Percentiles rank a stretch among this genome's conserved stretches.
phyloP scores from a whole-genome alignment of 2,329 filamentous ascomycete species.

The Drechslerella stenobrocha region DNA sequence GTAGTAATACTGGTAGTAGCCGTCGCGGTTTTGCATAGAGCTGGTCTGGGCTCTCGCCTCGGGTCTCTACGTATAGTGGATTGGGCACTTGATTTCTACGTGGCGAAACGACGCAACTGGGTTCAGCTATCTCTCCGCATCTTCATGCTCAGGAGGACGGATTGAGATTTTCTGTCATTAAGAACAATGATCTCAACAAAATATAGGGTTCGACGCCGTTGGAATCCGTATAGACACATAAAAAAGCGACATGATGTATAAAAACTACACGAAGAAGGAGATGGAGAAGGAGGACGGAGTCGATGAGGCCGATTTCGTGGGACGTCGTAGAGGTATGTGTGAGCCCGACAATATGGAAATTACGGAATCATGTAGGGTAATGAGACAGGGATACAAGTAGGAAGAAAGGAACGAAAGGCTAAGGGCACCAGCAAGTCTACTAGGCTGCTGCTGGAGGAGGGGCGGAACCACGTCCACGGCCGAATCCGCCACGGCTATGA shows the following conservation, averaged over 20 bases:
- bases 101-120: background rate
- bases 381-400: slow-evolving; percentile 47
- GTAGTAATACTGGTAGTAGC: too few species aligned
- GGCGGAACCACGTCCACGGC: slow-evolving; percentile 81
- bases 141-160: slow-evolving; percentile 20
- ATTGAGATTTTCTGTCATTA: slow-evolving; percentile 45
- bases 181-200: slow-evolving; percentile 44
- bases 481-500: slow-evolving; percentile 77
- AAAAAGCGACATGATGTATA: slow-evolving; percentile 48
- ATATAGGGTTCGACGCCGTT: slow-evolving; percentile 43
- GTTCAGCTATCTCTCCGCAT: slow-evolving; percentile 29
- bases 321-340: slow-evolving; percentile 13
- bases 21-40: too few species aligned
- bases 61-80: too few species aligned
- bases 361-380: slow-evolving; percentile 48
- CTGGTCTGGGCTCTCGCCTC: too few species aligned
- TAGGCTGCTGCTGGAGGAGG: slow-evolving; percentile 56
- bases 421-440: slow-evolving; percentile 48
- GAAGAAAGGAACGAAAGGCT: slow-evolving; percentile 50
- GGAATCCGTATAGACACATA: slow-evolving; percentile 49
- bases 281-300: slow-evolving; percentile 18
- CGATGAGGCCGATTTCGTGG: slow-evolving; percentile 14
- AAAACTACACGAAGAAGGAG: slow-evolving; percentile 28
- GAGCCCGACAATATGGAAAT: slow-evolving; percentile 40
- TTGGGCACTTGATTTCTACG: too few species aligned